Evolutionary conservation across 192 early-diverging fungal genomes (phyloP).

Genomic region (Funneliformis geosporum): DNA sequence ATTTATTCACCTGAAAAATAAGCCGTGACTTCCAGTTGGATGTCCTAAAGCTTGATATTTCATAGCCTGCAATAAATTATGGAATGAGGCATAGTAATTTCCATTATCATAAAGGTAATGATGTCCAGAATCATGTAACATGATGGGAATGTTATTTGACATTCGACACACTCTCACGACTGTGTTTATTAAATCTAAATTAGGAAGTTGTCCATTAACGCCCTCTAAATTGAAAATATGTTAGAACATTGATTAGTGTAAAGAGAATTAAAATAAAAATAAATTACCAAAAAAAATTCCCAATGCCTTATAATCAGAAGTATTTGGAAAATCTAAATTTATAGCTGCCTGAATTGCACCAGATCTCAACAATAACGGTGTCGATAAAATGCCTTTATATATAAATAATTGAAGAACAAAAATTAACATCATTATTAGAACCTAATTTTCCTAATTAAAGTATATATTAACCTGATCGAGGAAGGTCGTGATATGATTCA

Average conservation of each 20-base stretch:
- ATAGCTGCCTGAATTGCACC: conserved; percentile 87
- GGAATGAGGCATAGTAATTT: conserved; percentile 47
- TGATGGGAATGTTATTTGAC: conserved; percentile 56
- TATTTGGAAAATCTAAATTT: conserved; percentile 81
- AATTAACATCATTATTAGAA: too few relatives aligned
- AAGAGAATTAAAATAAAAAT: background rate
- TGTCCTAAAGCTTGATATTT: conserved; percentile 68
- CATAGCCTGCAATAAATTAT: conserved; percentile 57
- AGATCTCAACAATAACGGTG: conserved; percentile 48
- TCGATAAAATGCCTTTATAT: background rate
- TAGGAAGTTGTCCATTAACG: conserved; percentile 88
- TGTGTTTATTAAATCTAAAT: conserved; percentile 87
- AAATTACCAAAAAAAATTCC: conserved; percentile 72
- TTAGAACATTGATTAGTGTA: background rate
- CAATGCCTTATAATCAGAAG: conserved; percentile 59
- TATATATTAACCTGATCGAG: conserved; percentile 36
- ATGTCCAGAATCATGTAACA: conserved; percentile 54
- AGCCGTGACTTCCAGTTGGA: conserved; percentile 67
- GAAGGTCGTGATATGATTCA: conserved; percentile 81
- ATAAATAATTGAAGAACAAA: background rate
- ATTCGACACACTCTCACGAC: conserved; percentile 58
- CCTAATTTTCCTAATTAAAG: too few relatives aligned
- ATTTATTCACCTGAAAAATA: conserved; percentile 60
- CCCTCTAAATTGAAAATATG: conserved; percentile 55
- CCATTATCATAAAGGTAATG: conserved; percentile 39